Base-by-base conservation (phyloP, 352 stramenopile species). In the Plasmopara viticola region DNA sequence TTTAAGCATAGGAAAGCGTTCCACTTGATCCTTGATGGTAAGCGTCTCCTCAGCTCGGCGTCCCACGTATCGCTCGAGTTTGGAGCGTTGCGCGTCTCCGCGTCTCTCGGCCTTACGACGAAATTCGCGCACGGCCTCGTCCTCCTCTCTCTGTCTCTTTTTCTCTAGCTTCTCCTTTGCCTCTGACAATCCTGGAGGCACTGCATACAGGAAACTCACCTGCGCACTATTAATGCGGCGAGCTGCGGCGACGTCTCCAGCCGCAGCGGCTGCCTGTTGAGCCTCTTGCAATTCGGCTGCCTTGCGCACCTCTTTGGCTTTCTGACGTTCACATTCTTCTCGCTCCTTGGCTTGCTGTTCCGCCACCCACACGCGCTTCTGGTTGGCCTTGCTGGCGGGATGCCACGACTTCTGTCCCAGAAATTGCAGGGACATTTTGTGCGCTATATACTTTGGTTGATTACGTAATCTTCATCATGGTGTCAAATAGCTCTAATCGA, bases 1-100 rank as follows among this genome's bases (percentile, higher is more conserved):
- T 54, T 94, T 93, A 5, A 95, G 66, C n/a, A 95, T 84, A 18
- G 86, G 84, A 29, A 95, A 95, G 10, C 86, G 82, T 56, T 95
- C 81, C 5, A 91, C 80, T 68, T 93, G 83, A 31, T 86, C 74
- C 52, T 86, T 86, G 46, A 93, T 84, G 4, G 83, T 90, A 18
- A 93, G 64, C 48, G 68, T 69, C 48, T 93, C 78, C 40, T 88
- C 73, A 1, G 74, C 68, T 20, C 78, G 62, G 0, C 74, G 64
- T 7, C 83, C 83, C 10, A 90, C 79, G 46, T 89, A 89, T 20
- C 80, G 58, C 64, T 93, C 82, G 29, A 93, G 63, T 35, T 78
- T 84, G 1, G 48, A 54, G 18, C 71, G 66, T 45, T 79, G 79
- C 5, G 56, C 28, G 44, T 74, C 54, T 28, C 56, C 68, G 53